phyloP scores from a whole-genome alignment of 2,329 filamentous ascomycete species.

The Microdochium nivale region DNA sequence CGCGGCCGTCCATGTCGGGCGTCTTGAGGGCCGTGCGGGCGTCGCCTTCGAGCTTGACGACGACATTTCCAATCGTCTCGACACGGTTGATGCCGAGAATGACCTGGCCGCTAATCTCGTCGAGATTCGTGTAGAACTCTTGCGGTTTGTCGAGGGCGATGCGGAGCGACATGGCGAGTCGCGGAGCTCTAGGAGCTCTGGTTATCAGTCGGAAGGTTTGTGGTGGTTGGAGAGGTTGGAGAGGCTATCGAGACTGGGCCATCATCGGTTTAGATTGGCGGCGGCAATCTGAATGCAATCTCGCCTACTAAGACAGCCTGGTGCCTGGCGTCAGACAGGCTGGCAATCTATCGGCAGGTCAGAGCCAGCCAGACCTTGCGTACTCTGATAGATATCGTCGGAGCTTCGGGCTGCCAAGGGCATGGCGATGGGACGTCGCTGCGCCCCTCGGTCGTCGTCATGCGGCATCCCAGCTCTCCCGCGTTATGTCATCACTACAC shows the following conservation, averaged over 20 bases:
- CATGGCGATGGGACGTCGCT: neutral
- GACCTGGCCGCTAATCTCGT: conserved; percentile 57
- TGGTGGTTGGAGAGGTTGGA: too few species aligned
- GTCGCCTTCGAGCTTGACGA: conserved; percentile 80
- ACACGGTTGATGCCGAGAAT: conserved; percentile 51
- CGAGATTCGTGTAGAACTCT: conserved; percentile 73
- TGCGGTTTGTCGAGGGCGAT: conserved; percentile 59
- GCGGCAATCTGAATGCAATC: neutral
- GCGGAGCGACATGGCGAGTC: conserved; percentile 51
- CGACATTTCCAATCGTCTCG: conserved; percentile 62
- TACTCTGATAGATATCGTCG: neutral
- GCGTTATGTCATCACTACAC: neutral
- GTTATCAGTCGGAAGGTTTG: too few species aligned
- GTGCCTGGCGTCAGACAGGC: neutral
- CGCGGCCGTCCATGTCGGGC: conserved; percentile 26
- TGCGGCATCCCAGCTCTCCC: neutral
- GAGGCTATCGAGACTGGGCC: too few species aligned
- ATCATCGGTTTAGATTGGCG: too few species aligned
- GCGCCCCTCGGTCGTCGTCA: neutral
- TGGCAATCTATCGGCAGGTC: neutral
- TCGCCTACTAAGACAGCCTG: neutral
- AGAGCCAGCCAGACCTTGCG: neutral
- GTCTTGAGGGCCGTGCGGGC: conserved; percentile 56
- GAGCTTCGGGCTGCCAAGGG: neutral
- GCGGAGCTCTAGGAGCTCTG: neutral